These are phyloP conservation scores for Gossypium lobatum DNA, from an alignment of 441 rosid species.

Conservation along the genomic window DNA sequence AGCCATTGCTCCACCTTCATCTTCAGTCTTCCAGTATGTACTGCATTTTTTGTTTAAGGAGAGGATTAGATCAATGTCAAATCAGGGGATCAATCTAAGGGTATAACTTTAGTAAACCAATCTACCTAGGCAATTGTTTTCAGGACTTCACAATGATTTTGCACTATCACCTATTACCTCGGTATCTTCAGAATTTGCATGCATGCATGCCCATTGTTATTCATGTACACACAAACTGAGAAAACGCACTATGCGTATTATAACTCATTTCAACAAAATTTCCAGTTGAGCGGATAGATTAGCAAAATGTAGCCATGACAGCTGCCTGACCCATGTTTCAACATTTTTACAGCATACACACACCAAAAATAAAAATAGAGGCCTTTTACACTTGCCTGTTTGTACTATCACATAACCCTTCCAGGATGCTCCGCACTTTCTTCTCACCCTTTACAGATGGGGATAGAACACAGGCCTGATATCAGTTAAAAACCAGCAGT, in stretches of 20 bases:
- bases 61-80: background rate
- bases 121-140: background rate
- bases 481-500: constrained; percentile 20
- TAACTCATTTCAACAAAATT: background rate
- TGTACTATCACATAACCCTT: constrained; percentile 59
- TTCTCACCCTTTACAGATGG: constrained; percentile 82
- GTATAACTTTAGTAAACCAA: background rate
- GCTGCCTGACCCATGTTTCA: background rate
- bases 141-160: background rate
- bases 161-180: background rate
- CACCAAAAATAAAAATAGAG: background rate
- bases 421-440: constrained; percentile 91
- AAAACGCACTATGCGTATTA: background rate
- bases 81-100: background rate
- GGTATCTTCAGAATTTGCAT: background rate
- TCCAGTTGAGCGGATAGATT: background rate
- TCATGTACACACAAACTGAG: background rate
- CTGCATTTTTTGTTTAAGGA: constrained; percentile 41
- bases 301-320: background rate
- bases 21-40: constrained; percentile 86
- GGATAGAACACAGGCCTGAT: constrained; percentile 86
- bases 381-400: constrained; percentile 59
- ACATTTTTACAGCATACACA: background rate
- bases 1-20: constrained; percentile 64
- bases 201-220: background rate